phyloP scores from a whole-genome alignment of 163 green algal genomes.

The Prototheca cutis region DNA sequence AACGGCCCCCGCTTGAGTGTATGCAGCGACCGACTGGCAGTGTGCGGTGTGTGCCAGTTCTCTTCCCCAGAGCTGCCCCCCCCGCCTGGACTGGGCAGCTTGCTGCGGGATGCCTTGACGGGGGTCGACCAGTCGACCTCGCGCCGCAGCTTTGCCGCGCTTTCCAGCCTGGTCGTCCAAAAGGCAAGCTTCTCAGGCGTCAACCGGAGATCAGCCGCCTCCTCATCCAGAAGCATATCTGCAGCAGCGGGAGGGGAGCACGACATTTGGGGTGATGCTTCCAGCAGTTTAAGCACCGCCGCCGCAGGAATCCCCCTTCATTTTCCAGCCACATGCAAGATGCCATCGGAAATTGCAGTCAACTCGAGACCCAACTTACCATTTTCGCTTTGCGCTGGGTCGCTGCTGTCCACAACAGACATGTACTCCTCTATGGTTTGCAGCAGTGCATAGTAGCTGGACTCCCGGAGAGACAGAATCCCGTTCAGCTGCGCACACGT shows the following conservation, averaged over 20 bases:
- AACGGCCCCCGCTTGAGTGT: too few species aligned
- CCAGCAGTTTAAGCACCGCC: too few species aligned
- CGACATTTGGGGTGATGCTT: too few species aligned
- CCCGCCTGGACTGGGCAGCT: too few species aligned
- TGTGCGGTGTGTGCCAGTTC: background rate
- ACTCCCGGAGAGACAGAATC: background rate
- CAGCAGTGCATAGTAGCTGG: background rate
- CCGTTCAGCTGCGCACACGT: background rate
- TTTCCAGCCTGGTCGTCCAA: background rate
- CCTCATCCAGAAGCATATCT: background rate
- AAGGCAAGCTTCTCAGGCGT: slow-evolving; percentile 2
- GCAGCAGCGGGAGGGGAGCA: background rate
- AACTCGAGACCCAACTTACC: too few species aligned
- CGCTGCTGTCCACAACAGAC: background rate
- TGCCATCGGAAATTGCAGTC: too few species aligned
- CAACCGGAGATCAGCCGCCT: background rate
- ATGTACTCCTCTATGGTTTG: slow-evolving; percentile 2
- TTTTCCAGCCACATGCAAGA: too few species aligned
- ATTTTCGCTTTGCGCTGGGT: too few species aligned
- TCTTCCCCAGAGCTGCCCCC: background rate
- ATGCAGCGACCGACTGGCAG: too few species aligned
- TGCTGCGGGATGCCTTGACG: too few species aligned
- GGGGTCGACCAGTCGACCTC: too few species aligned
- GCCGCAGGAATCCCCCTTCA: too few species aligned
- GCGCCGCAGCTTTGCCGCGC: background rate